Evolutionary conservation across 768 basidiomycete genomes (phyloP).

Genomic region (Tulasnella sp.): DNA sequence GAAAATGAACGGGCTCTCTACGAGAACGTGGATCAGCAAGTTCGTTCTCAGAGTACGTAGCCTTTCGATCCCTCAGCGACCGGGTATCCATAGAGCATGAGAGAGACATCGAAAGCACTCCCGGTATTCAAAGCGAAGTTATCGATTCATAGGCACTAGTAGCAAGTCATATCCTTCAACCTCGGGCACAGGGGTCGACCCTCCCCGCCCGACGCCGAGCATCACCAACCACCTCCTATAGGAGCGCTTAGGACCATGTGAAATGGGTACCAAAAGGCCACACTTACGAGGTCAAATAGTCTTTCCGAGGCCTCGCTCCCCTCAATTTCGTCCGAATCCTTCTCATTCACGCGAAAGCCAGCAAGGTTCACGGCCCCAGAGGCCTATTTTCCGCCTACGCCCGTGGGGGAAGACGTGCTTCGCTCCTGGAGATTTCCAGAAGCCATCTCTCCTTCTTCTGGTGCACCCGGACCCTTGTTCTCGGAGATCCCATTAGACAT

Average conservation of each 20-base stretch:
- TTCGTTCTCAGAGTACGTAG: background rate
- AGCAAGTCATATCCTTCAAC: background rate
- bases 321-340: background rate
- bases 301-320: background rate
- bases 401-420: background rate
- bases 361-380: background rate
- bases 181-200: background rate
- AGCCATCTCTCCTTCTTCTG: background rate
- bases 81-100: background rate
- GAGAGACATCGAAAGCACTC: background rate
- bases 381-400: background rate
- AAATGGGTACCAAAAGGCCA: background rate
- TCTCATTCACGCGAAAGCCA: background rate
- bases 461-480: background rate
- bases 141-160: background rate
- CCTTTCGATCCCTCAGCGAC: background rate
- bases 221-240: background rate
- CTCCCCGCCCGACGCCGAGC: background rate
- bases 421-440: background rate
- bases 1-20: background rate
- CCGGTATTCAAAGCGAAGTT: background rate
- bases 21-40: background rate
- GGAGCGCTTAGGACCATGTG: background rate
- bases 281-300: background rate
- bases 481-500: background rate